phyloP scores from a whole-genome alignment of 1,139 yeast species.

The Debaryomyces udenii region DNA sequence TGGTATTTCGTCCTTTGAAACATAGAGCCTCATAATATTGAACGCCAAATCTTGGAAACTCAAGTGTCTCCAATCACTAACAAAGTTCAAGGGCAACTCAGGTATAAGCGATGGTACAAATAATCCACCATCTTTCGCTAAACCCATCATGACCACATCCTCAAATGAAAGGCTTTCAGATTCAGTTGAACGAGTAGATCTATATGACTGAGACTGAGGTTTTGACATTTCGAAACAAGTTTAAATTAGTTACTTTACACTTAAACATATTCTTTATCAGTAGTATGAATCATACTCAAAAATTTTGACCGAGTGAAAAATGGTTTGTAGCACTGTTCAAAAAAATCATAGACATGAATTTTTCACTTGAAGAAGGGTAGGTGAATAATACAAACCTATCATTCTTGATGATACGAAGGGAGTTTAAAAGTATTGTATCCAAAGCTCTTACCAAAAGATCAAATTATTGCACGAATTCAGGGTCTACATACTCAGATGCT shows the following conservation, averaged over 20 bases:
- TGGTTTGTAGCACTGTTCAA: constrained; percentile 5
- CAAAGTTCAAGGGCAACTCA: constrained; percentile 58
- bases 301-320: constrained; percentile 1
- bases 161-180: constrained; percentile 71
- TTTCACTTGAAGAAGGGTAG: neutral
- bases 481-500: constrained; percentile 30
- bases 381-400: neutral
- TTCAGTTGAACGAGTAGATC: constrained; percentile 80
- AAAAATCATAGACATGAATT: constrained; percentile 1
- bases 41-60: constrained; percentile 85
- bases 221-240: no score
- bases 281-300: constrained; percentile 7
- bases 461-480: constrained; percentile 5
- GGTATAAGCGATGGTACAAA: constrained; percentile 88
- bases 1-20: constrained; percentile 70
- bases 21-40: constrained; percentile 80
- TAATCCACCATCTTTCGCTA: constrained; percentile 95
- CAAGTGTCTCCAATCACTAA: constrained; percentile 70
- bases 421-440: neutral
- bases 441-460: neutral
- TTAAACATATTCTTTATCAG: constrained; percentile 4
- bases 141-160: constrained; percentile 89
- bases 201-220: constrained; percentile 52
- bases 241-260: neutral
- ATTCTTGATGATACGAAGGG: constrained; percentile 10